A percentile compares a stretch with the other conserved stretches of the same genome.
Evolutionary conservation across 345 rosid species (phyloP).

Genomic region (Corchorus olitorius): DNA sequence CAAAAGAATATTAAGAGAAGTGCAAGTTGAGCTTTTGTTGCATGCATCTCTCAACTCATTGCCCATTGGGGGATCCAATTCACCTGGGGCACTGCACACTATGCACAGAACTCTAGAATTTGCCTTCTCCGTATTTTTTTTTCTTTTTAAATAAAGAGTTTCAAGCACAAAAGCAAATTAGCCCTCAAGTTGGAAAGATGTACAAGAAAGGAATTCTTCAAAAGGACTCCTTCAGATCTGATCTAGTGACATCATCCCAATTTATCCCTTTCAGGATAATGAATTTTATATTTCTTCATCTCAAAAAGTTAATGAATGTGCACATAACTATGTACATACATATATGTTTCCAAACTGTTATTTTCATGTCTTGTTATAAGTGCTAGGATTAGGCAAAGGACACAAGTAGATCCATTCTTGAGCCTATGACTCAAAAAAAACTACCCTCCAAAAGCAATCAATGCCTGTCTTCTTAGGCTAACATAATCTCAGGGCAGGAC

Average conservation of each 20-base stretch:
- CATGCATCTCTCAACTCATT: neutral
- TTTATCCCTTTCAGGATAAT: neutral
- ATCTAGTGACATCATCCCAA: neutral
- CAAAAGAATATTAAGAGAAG: neutral
- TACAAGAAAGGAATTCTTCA: neutral
- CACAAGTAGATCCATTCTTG: too few relatives aligned
- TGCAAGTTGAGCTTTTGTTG: conserved; percentile 16
- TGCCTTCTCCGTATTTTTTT: neutral
- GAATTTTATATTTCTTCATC: neutral
- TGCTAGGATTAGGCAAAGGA: too few relatives aligned
- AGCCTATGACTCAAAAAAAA: too few relatives aligned
- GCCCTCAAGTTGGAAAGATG: neutral
- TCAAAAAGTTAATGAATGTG: too few relatives aligned
- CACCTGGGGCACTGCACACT: neutral
- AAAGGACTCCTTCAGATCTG: neutral
- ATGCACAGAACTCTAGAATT: conserved; percentile 14
- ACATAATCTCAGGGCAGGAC: too few relatives aligned
- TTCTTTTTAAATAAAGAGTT: neutral
- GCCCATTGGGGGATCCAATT: neutral
- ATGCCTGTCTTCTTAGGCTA: neutral
- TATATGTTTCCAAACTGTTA: too few relatives aligned
- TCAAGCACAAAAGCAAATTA: neutral
- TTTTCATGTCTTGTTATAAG: too few relatives aligned
- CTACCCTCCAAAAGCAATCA: neutral
- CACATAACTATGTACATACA: too few relatives aligned